phyloP scores from a whole-genome alignment of 495 filamentous ascomycete genomes.

The Mycothermus thermophilus region DNA sequence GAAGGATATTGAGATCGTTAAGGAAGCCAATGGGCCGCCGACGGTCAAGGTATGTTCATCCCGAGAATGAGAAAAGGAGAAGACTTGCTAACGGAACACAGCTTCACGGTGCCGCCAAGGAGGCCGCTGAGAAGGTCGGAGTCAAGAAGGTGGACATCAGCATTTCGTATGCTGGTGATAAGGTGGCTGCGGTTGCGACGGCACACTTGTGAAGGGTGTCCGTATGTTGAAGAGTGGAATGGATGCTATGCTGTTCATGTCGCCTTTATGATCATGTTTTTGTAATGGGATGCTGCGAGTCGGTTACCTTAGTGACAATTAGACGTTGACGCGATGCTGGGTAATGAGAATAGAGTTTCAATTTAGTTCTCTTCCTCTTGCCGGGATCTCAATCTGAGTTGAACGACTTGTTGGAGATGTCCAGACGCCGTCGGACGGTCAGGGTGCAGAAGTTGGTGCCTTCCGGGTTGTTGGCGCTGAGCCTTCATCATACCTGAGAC shows the following conservation, averaged over 20 bases:
- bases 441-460: no score
- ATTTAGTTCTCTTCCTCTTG: no score
- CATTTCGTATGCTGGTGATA: conserved; percentile 84
- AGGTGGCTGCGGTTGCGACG: conserved; percentile 78
- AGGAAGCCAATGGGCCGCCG: conserved; percentile 68
- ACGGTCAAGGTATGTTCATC: conserved; percentile 58
- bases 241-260: background rate
- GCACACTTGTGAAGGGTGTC: conserved; percentile 16
- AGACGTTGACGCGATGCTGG: no score
- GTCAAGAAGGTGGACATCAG: conserved; percentile 80
- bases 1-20: conserved; percentile 86
- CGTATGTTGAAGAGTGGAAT: background rate
- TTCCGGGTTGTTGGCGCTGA: no score
- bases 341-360: no score
- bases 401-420: no score
- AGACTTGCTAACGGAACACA: conserved; percentile 33
- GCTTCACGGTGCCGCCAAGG: conserved; percentile 73
- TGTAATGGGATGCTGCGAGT: background rate
- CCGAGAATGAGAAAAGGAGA: background rate
- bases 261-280: background rate
- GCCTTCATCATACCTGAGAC: no score
- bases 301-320: no score
- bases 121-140: conserved; percentile 67
- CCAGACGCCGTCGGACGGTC: no score
- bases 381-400: no score